phyloP scores from a whole-genome alignment of 345 rosid genomes.

The Eucalyptus fibrosa region DNA sequence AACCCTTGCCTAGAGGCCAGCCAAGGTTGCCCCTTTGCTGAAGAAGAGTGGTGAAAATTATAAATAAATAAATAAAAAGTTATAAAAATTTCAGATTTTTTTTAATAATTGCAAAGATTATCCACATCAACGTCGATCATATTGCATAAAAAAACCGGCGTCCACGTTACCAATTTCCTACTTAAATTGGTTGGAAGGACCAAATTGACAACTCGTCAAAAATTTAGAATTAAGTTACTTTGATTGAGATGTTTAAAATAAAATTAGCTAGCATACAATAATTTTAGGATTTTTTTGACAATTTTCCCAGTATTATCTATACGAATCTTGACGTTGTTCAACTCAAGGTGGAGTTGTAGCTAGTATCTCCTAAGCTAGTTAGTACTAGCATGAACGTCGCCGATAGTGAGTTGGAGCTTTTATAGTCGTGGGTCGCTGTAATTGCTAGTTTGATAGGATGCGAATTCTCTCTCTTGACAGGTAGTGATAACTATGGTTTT shows the following conservation, averaged over 20 bases:
- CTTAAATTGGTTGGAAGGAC: background rate
- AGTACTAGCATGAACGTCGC: background rate
- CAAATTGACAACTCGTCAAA: background rate
- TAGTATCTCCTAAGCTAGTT: background rate
- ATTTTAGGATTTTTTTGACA: no score
- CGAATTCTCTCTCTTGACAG: background rate
- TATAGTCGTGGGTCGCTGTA: background rate
- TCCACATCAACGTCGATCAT: no score
- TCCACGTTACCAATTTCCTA: fast-evolving
- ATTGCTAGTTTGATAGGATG: background rate
- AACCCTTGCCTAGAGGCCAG: background rate
- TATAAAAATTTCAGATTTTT: no score
- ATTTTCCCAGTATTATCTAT: no score
- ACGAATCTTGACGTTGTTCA: background rate
- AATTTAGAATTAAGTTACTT: no score
- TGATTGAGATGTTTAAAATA: no score
- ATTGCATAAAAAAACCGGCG: fast-evolving
- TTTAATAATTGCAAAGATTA: no score
- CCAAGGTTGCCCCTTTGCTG: background rate
- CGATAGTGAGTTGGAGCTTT: background rate
- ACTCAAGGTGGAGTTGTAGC: background rate
- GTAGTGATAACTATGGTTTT: background rate
- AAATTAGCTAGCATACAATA: no score
- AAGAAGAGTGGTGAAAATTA: no score
- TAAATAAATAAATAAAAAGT: no score